A percentile compares a stretch with the other conserved stretches of the same genome.
Conservation (phyloP, 805 yeast species). For the Candida ortonii region DNA sequence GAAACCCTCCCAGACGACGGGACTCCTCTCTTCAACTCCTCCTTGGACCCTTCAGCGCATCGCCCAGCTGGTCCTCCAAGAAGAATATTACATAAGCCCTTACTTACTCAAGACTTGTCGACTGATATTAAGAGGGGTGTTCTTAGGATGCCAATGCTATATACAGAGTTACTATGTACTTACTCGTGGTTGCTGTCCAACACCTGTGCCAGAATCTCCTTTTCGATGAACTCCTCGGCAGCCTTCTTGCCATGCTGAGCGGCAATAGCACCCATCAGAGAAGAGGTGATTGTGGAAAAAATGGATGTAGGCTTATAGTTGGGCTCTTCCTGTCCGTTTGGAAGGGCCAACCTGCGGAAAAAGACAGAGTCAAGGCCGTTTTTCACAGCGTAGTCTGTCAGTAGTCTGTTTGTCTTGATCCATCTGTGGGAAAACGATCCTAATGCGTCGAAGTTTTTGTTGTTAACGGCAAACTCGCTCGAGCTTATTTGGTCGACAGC, state of each 20-base stretch:
- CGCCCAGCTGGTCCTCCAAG: too few relatives aligned
- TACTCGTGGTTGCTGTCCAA: slow-evolving; percentile 1
- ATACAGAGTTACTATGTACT: not conserved
- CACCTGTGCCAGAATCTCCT: slow-evolving; percentile 40
- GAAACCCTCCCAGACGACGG: too few relatives aligned
- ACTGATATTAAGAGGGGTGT: too few relatives aligned
- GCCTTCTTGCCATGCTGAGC: slow-evolving; percentile 55
- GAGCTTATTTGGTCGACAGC: slow-evolving; percentile 30
- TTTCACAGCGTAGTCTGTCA: slow-evolving; percentile 51
- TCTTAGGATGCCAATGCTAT: too few relatives aligned
- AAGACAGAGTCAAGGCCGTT: slow-evolving; percentile 49
- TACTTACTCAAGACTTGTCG: too few relatives aligned
- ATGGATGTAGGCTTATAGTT: slow-evolving; percentile 28
- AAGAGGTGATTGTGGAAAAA: slow-evolving; percentile 31
- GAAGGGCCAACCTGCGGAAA: slow-evolving; percentile 57
- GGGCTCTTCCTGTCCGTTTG: slow-evolving; percentile 33
- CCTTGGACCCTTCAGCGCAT: too few relatives aligned
- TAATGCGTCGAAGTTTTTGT: slow-evolving; percentile 53
- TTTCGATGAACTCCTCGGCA: slow-evolving; percentile 58
- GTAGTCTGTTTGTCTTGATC: slow-evolving; percentile 46
- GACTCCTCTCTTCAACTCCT: too few relatives aligned
- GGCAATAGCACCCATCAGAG: slow-evolving; percentile 69
- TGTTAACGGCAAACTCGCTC: slow-evolving; percentile 40
- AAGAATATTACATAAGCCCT: too few relatives aligned
- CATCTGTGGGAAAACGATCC: slow-evolving; percentile 55